Evolutionary conservation across 179 eudicot genomes (phyloP).

Genomic region (Amaranthus tricolor): DNA sequence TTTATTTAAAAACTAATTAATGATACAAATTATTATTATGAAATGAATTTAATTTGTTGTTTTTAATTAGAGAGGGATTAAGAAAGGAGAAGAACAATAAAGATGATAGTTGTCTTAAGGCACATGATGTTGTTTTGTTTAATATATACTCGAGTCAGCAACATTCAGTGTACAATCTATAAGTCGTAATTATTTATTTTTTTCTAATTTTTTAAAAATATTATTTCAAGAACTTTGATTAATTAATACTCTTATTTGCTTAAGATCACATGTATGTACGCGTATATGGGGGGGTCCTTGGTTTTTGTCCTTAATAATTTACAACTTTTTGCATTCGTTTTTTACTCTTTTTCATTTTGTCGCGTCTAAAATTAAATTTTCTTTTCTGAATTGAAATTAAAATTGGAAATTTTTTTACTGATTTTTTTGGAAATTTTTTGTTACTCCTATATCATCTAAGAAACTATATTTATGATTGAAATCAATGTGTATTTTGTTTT

Average conservation of each 20-base stretch:
- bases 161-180: conserved; percentile 23
- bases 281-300: conserved; percentile 28
- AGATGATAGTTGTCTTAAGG: conserved; percentile 35
- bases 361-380: too few species aligned
- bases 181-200: conserved; percentile 21
- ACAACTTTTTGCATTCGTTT: conserved; percentile 4
- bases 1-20: too few species aligned
- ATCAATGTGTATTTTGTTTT: too few species aligned
- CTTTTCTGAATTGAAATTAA: too few species aligned
- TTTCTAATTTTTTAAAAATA: not conserved
- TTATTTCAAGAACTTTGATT: not conserved
- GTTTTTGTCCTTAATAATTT: conserved; percentile 21
- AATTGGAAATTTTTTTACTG: too few species aligned
- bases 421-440: too few species aligned
- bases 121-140: conserved; percentile 34
- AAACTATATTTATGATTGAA: too few species aligned
- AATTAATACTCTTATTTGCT: conserved; percentile 1
- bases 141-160: conserved; percentile 26
- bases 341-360: not conserved
- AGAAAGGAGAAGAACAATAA: not conserved
- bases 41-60: not conserved
- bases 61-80: not conserved
- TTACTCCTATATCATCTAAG: too few species aligned
- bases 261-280: conserved; percentile 37
- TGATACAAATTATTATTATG: not conserved